Evolutionary conservation across 2,329 filamentous ascomycete species (phyloP).

Genomic region (Plenodomus lindquistii): DNA sequence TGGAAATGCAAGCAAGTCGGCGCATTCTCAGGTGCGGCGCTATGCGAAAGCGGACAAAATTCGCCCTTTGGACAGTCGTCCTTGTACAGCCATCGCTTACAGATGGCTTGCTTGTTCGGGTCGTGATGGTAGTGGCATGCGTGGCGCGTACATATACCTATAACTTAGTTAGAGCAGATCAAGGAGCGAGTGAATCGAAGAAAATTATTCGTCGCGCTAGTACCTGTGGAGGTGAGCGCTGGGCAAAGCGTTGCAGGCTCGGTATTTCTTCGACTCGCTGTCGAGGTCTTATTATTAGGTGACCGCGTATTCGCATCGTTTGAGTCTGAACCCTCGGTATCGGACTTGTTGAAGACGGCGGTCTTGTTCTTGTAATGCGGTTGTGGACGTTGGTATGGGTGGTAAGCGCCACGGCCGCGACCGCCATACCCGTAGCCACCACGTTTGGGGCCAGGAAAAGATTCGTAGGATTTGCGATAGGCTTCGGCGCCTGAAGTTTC

Average conservation of each 20-base stretch:
- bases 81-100: conserved; percentile 82
- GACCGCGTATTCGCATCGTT: neutral
- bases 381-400: conserved; percentile 25
- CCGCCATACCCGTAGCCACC: conserved; percentile 12
- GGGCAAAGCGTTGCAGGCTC: conserved; percentile 24
- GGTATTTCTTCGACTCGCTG: conserved; percentile 2
- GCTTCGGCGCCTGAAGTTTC: neutral
- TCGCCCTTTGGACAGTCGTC: conserved; percentile 76
- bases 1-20: conserved; percentile 89
- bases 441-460: conserved; percentile 6
- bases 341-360: conserved; percentile 14
- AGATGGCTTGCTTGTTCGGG: conserved; percentile 82
- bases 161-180: conserved; percentile 18
- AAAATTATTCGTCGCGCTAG: conserved; percentile 11
- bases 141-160: conserved; percentile 83
- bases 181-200: conserved; percentile 3
- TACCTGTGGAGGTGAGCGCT: conserved; percentile 41
- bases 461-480: conserved; percentile 1
- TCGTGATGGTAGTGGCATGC: conserved; percentile 83
- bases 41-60: conserved; percentile 88
- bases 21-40: conserved; percentile 78
- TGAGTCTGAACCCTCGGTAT: conserved; percentile 5
- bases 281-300: neutral
- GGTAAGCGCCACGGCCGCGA: conserved; percentile 13
- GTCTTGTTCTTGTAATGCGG: conserved; percentile 16